A percentile compares a stretch with the other conserved stretches of the same genome.
Conservation (phyloP, 2,329 filamentous ascomycete species). For the Xylariaceae sp. region DNA sequence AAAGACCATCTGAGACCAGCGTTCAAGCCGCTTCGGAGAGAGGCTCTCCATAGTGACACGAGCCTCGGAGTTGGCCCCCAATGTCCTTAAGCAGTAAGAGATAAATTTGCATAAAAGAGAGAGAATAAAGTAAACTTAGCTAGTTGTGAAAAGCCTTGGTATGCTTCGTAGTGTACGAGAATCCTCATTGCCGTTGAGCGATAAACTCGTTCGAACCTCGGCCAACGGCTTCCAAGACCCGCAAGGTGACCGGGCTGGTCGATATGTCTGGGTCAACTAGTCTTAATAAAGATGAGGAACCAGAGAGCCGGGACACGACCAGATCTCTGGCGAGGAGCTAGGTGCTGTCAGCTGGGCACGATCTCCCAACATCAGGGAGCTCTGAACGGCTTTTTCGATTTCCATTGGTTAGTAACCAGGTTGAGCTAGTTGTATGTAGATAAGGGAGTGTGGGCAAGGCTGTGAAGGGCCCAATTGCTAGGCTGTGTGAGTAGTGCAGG, state of each 20-base stretch:
- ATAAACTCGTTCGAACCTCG: too few species aligned
- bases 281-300: conserved; percentile 31
- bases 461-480: not conserved
- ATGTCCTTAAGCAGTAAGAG: not conserved
- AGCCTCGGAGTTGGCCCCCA: not conserved
- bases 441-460: not conserved
- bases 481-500: too few species aligned
- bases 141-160: too few species aligned
- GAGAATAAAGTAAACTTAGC: too few species aligned
- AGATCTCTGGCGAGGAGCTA: not conserved
- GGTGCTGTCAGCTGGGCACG: not conserved
- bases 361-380: not conserved
- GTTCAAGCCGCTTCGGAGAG: too few species aligned
- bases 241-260: conserved; percentile 25
- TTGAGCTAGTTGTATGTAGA: not conserved
- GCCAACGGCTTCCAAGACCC: conserved; percentile 10
- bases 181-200: too few species aligned
- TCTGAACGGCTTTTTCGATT: not conserved
- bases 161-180: too few species aligned
- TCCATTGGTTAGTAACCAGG: not conserved
- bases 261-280: conserved; percentile 10
- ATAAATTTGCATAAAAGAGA: too few species aligned
- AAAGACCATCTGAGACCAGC: too few species aligned
- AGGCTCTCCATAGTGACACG: not conserved
- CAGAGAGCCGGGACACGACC: conserved; percentile 32